Base-by-base conservation (phyloP, 305 asterid genomes). In the Fraxinus xanthoxyloides region DNA sequence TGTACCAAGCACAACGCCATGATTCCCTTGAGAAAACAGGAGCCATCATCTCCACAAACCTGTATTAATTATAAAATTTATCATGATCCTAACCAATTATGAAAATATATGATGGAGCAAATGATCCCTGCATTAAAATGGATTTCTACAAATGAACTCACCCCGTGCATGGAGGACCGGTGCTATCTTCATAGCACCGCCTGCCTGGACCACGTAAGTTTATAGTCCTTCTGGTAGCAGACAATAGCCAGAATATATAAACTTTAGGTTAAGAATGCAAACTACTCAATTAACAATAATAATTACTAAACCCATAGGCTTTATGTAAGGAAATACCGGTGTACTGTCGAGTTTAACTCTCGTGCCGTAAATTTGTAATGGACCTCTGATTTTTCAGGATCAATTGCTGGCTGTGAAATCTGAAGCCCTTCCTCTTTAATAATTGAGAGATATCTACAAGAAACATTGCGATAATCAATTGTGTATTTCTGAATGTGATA, bases 11-110 rank as follows among this genome's bases (percentile, higher is more conserved):
- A 72, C 97, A 93, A 65, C 91, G 95, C 98, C 97, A 93, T 0
- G 94, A 90, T 82, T 85, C 89, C 69, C 83, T 85, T 4, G 98
- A 92, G 86, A 93, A 93, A 80, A 91, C 95, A 4, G 97, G 97
- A 87, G 97, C 97, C 97, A 92, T 92, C 97, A 91, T 89, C 90
- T 93, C 97, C 83, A 91, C 95, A 85, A 90, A 93, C 87, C 97
- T 93, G 87, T 75, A 35, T 19, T 24, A 72, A 24, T 13, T 61
- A 75, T 19, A 70, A 36, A 72, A n/a, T 19, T 24, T 46, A 30
- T 67, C 46, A 21, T n/a, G 40, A 56, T 17, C 12, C 17, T 56
- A 19, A 85, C 59, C 12, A 12, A 24, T 72, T 61, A 26, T 8
- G 0, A 30, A 23, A 24, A 61, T 79, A 10, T 6, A 77, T 6